These are phyloP conservation scores for Lagenidium giganteum DNA, from an alignment of 352 stramenopile genomes.

Conservation along the genomic window DNA sequence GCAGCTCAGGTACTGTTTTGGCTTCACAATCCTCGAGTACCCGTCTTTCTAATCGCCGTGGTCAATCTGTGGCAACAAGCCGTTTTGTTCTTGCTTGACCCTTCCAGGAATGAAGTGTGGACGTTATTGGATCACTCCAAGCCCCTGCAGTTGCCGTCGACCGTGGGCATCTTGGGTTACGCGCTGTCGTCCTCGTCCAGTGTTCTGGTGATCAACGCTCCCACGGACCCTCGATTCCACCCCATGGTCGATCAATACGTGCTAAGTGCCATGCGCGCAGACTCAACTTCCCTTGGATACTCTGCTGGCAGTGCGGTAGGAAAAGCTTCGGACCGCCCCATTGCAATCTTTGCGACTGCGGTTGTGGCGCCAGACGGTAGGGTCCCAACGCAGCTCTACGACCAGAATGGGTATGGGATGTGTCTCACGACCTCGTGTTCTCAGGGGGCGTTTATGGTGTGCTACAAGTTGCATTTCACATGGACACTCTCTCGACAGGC, in stretches of 20 bases:
- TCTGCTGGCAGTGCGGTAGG: slow-evolving; percentile 5
- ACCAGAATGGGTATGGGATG: too few relatives aligned
- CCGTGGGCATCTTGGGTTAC: slow-evolving; percentile 49
- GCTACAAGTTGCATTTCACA: slow-evolving; percentile 39
- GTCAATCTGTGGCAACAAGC: too few relatives aligned
- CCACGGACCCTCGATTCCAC: slow-evolving; percentile 46
- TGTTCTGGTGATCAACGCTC: slow-evolving; percentile 32
- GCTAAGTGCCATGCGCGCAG: slow-evolving; percentile 15
- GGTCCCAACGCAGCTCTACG: too few relatives aligned
- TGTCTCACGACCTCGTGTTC: too few relatives aligned
- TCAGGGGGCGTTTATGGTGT: slow-evolving; percentile 43
- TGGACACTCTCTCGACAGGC: slow-evolving; percentile 9
- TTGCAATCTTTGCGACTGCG: slow-evolving; percentile 36
- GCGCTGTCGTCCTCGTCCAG: slow-evolving; percentile 31
- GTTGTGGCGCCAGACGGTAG: slow-evolving; percentile 38
- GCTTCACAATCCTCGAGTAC: neutral
- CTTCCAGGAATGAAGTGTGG: slow-evolving; percentile 61
- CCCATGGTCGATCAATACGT: slow-evolving; percentile 61
- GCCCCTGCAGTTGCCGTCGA: slow-evolving; percentile 42
- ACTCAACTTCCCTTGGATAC: slow-evolving; percentile 9
- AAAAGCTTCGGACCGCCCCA: neutral
- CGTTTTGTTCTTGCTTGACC: slow-evolving; percentile 58
- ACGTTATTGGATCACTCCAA: slow-evolving; percentile 30
- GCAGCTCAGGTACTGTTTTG: slow-evolving; percentile 20
- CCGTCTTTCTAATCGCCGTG: neutral